Evolutionary conservation across 768 basidiomycete genomes (phyloP).

Genomic region (Leccinum fibrillosum): DNA sequence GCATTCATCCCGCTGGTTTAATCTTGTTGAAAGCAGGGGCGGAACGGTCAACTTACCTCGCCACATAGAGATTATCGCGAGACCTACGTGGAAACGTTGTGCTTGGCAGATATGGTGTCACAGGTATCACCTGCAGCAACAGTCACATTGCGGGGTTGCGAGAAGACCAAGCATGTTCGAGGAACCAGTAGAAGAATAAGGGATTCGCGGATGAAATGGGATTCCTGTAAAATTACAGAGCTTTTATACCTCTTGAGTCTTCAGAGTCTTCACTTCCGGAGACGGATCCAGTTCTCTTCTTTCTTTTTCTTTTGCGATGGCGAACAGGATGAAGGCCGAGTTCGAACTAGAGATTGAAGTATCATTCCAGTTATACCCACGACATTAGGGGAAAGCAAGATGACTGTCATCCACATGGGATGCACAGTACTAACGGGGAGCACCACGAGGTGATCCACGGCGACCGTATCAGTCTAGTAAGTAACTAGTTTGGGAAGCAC

Average conservation of each 20-base stretch:
- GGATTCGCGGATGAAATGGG: not conserved
- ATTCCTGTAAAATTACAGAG: not conserved
- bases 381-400: not conserved
- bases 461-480: no score
- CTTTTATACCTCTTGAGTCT: constrained; percentile 19
- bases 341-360: not conserved
- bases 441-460: not conserved
- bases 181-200: not conserved
- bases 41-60: constrained; percentile 33
- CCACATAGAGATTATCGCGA: constrained; percentile 45
- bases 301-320: not conserved
- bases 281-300: no score
- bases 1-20: not conserved
- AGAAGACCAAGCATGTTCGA: constrained; percentile 19
- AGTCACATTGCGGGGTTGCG: constrained; percentile 48
- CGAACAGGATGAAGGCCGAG: not conserved
- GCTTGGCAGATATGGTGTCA: constrained; percentile 56
- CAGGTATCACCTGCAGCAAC: constrained; percentile 59
- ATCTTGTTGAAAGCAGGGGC: not conserved
- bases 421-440: not conserved
- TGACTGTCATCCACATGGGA: not conserved
- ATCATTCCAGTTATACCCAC: not conserved
- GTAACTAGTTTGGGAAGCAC: no score
- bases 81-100: constrained; percentile 62
- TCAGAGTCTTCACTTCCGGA: not conserved